Base-by-base conservation (phyloP, 208 protist genomes). In the Trypanosoma vivax region DNA sequence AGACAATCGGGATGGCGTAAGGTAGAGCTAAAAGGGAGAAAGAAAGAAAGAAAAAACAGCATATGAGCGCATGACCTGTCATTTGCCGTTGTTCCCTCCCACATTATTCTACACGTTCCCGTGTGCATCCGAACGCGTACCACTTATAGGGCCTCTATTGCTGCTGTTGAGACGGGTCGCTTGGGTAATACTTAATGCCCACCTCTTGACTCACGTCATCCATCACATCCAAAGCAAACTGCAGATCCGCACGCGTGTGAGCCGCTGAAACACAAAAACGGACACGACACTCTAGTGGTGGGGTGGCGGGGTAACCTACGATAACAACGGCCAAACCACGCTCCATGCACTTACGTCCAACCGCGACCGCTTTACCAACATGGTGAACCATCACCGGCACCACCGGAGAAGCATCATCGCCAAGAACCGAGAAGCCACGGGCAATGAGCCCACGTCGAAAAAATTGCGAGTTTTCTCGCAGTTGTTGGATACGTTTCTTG, bases 271-370 rank as follows among this genome's bases (percentile, higher is more conserved):
- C 68, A 67, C 91, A 95, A 64, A 96, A 95, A 47, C 90, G 80
- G 16, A 95, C 77, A 30, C 97, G 74, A n/a, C 83, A 81, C 33
- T 74, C 65, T 5, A 98, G 69, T 19, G 98, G 70, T 5, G 94
- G 84, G 3, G 95, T 98, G 3, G 96, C 97, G n/a, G 97, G 97
- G 75, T 94, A 98, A 58, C 96, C 97, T 14, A 99, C 97, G 6
- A 98, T 92, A 2, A 99, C 97, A 16, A 98, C 88, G 11, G 91
- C 96, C 19, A 99, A 51, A 35, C 79, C 78, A 39, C 90, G 66
- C 50, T 93, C 73, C 3, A 98, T 64, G 57, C 71, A 93, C 49
- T 90, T 40, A 14, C 94, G 51, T 5, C 81, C 94, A 42, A 98
- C 86, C 16, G 63, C 60, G 27, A 79, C 63, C 29, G 98, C 82